Conservation (phyloP, 2,329 filamentous ascomycete genomes). For the Trichophyton schoenleinii region DNA sequence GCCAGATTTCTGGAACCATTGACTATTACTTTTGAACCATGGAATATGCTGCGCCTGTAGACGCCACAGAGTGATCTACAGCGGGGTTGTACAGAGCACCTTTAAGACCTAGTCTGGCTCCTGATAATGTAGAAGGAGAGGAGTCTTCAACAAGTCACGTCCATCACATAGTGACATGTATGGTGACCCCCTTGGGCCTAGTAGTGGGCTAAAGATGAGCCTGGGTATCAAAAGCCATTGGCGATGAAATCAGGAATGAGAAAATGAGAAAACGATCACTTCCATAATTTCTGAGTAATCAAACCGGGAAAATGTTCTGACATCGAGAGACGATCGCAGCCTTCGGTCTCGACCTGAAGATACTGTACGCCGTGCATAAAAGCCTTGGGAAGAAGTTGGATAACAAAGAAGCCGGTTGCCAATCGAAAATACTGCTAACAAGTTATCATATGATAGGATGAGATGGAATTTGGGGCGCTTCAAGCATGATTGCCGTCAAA, state of each 20-base stretch:
- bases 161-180: neutral
- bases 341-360: neutral
- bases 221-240: neutral
- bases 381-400: neutral
- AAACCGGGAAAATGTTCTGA: neutral
- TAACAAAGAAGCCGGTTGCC: neutral
- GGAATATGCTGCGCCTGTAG: neutral
- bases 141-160: neutral
- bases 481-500: neutral
- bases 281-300: neutral
- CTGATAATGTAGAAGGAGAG: neutral
- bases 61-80: constrained; percentile 2
- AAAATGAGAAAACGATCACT: neutral
- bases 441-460: neutral
- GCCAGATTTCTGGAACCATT: neutral
- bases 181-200: neutral
- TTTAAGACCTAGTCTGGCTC: neutral
- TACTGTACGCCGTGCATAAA: neutral
- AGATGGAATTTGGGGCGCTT: neutral
- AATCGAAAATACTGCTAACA: neutral
- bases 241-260: neutral
- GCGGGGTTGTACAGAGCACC: neutral
- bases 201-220: neutral
- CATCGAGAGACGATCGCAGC: neutral
- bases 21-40: neutral